Evolutionary conservation across 345 rosid species (phyloP).

Genomic region (Fremontodendron californicum): DNA sequence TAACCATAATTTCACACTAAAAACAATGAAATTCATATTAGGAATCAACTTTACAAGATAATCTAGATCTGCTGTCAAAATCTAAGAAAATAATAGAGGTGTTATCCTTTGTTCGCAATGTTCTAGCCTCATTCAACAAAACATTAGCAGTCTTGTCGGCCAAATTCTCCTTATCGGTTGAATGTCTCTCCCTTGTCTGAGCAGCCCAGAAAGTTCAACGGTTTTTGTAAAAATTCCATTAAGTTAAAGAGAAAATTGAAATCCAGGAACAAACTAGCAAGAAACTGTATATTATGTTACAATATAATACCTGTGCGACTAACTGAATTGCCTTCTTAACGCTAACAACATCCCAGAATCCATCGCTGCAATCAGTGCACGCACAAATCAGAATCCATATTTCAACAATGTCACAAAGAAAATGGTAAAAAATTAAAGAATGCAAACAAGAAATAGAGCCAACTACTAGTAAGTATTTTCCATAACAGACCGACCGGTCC

Average conservation of each 20-base stretch:
- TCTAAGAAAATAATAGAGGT: constrained; percentile 85
- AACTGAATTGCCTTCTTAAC: constrained; percentile 73
- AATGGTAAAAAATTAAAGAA: background rate
- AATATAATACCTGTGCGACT: constrained; percentile 53
- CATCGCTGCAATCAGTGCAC: constrained; percentile 70
- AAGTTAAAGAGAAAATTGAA: background rate
- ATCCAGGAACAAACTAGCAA: background rate
- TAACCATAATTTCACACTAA: constrained; percentile 9
- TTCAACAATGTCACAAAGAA: constrained; percentile 2
- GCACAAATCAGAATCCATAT: no score
- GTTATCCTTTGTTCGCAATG: constrained; percentile 87
- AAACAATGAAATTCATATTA: constrained; percentile 13
- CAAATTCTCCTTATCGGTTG: constrained; percentile 35
- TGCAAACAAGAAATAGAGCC: background rate
- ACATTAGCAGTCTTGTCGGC: constrained; percentile 74
- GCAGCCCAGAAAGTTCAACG: background rate
- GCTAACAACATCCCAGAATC: constrained; percentile 90
- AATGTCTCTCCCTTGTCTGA: constrained; percentile 54
- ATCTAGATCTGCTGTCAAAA: constrained; percentile 43
- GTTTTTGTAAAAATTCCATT: background rate
- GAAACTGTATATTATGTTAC: background rate
- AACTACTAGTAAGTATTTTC: no score
- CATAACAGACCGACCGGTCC: no score
- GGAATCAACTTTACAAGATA: constrained; percentile 40
- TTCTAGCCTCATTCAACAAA: constrained; percentile 77